Percentiles rank a stretch among this genome's conserved stretches.
Evolutionary conservation across 1,139 yeast species (phyloP).

Genomic region (Suhomyces anneliseae): DNA sequence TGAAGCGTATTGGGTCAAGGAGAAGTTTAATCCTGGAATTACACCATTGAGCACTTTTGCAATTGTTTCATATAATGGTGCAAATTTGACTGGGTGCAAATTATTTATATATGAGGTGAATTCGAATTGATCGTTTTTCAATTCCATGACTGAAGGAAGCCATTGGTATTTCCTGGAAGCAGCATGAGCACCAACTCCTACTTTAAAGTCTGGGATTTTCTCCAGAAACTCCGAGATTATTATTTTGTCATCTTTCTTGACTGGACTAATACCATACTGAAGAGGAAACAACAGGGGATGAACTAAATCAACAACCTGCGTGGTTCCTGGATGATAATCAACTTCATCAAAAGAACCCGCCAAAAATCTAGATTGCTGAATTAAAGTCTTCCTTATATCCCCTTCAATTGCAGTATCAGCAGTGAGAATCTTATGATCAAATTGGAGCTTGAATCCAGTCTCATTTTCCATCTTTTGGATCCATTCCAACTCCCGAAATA

Average conservation of each 20-base stretch:
- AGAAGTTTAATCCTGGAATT: conserved; percentile 32
- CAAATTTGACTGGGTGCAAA: conserved; percentile 31
- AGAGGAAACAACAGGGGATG: conserved; percentile 46
- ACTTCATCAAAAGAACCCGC: conserved; percentile 15
- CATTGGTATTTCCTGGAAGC: too few relatives aligned
- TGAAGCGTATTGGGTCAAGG: conserved; percentile 24
- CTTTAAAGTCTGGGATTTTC: too few relatives aligned
- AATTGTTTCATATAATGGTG: conserved; percentile 28
- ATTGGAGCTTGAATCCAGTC: conserved; percentile 10
- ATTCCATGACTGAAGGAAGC: too few relatives aligned
- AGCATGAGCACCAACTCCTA: too few relatives aligned
- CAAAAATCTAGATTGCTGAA: conserved; percentile 14
- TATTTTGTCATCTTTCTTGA: conserved; percentile 6
- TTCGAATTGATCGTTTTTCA: conserved; percentile 9
- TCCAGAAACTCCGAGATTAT: too few relatives aligned
- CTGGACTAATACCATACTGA: conserved; percentile 34
- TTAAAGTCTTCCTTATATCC: conserved; percentile 13
- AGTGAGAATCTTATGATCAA: conserved; percentile 21
- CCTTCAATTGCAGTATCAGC: conserved; percentile 12
- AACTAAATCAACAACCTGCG: conserved; percentile 40
- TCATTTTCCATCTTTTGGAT: conserved; percentile 19
- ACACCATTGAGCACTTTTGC: conserved; percentile 28
- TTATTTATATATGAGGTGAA: conserved; percentile 41
- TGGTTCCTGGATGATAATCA: conserved; percentile 42
- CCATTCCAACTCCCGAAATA: conserved; percentile 32